Evolutionary conservation across 768 basidiomycete species (phyloP), one percentile per base, ranked within the genome.

Genomic region (Imleria badia): DNA sequence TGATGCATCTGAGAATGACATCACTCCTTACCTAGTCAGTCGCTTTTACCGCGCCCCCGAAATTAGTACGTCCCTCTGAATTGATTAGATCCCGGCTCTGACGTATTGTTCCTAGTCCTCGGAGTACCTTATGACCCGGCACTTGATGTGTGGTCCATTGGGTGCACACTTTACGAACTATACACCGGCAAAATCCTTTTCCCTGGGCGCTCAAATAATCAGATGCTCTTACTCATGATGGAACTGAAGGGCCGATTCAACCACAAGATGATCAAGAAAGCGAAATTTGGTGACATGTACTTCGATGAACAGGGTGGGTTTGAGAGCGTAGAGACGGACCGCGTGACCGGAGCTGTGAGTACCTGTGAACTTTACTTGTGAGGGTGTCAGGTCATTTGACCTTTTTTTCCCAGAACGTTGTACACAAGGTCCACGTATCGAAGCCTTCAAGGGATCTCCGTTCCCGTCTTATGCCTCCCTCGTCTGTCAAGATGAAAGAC

Each of bases 1-100:
- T 8, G 96, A 98, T 70, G 89, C 87, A 2, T 87, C 87, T 9
- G 96, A 98, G 72, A 94, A 93, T 70, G 97, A 97, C 33, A 94
- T 98, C 62, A 98, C 97, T 9, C 97, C 97, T 11, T 98, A 99
- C 72, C 86, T 99, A 51, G 97, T 98, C 55, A 94, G 91, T 61
- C 80, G 97, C 43, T 99, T 98, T 74, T 98, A 99, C 69, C 91
- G 97, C 41, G 96, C 96, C 3, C 97, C 97, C 3, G 97, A 99
- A 75, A 98, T 98, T 67, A 99, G 96, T 98, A 66, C 68, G 83
- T 78, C 60, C 20, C 29, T 35, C 20, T 38, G 36, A 38, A 36
- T 45, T 19, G n/a, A 31, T 36, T 41, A 22, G n/a, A 47, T 33
- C 44, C 52, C 20, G 20, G 55, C 36, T 51, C 62, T 67, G 35